Conservation (phyloP, 2,329 filamentous ascomycete species). For the Fusarium proliferatum region DNA sequence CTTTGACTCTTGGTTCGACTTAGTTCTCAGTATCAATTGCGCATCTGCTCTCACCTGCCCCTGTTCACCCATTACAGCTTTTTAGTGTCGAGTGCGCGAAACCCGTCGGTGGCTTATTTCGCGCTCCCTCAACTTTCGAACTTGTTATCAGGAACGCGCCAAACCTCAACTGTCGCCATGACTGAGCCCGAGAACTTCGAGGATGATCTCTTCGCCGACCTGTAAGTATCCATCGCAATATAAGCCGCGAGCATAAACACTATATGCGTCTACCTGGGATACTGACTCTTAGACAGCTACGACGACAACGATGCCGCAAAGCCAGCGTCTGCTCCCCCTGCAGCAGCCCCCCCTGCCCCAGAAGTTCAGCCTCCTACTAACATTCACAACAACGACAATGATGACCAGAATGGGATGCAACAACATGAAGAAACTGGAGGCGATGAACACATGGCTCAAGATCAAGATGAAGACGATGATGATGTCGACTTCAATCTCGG, state of each 20-base stretch:
- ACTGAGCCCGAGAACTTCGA: slow-evolving; percentile 85
- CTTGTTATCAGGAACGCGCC: slow-evolving; percentile 20
- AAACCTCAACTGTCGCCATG: slow-evolving; percentile 61
- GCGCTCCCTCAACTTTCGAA: not conserved
- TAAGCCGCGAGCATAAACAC: not conserved
- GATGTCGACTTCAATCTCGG: slow-evolving; percentile 70
- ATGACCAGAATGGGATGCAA: slow-evolving; percentile 37
- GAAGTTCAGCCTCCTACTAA: slow-evolving; percentile 42
- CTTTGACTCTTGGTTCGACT: slow-evolving; percentile 16
- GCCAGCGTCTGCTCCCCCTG: slow-evolving; percentile 49
- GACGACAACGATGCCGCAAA: slow-evolving; percentile 70
- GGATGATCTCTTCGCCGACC: slow-evolving; percentile 94
- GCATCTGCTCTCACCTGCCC: not conserved
- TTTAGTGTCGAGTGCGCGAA: not conserved
- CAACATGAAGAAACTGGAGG: slow-evolving; percentile 42
- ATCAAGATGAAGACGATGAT: slow-evolving; percentile 64
- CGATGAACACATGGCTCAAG: slow-evolving; percentile 58
- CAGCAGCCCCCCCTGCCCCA: slow-evolving; percentile 43
- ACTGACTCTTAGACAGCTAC: slow-evolving; percentile 60
- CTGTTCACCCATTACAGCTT: not conserved
- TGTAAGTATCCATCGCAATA: slow-evolving; percentile 68
- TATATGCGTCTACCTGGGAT: not conserved
- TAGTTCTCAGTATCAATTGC: slow-evolving; percentile 1
- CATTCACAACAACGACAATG: slow-evolving; percentile 39
- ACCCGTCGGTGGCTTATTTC: slow-evolving; percentile 5